Percentiles rank a stretch among this genome's conserved stretches.
Evolutionary conservation across 2,329 filamentous ascomycete species (phyloP).

Genomic region (Fusarium piperis): DNA sequence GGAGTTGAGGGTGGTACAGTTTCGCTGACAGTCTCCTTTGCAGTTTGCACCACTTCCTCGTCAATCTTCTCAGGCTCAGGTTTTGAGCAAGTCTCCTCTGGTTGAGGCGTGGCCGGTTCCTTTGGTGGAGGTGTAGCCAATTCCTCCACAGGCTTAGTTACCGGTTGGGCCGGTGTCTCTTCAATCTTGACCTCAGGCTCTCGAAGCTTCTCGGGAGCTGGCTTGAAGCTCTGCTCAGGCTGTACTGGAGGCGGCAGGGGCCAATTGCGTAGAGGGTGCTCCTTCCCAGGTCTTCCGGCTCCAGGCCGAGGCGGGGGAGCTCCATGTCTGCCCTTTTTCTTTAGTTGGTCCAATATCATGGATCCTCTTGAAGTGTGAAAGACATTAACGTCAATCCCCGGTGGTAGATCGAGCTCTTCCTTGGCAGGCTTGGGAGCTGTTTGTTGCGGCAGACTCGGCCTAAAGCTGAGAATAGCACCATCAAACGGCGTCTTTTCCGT

Average conservation of each 20-base stretch:
- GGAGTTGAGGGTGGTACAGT: constrained; percentile 30
- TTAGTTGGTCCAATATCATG: constrained; percentile 53
- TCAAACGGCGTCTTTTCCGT: constrained; percentile 9
- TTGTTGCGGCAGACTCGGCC: constrained; percentile 8
- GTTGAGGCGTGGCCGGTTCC: not conserved
- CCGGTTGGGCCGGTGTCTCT: not conserved
- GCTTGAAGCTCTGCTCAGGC: constrained; percentile 1
- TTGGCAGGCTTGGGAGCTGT: constrained; percentile 10
- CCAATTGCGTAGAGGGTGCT: constrained; percentile 52
- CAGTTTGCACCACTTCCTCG: constrained; percentile 33
- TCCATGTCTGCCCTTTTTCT: constrained; percentile 37
- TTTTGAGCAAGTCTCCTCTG: not conserved
- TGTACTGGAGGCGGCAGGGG: constrained; percentile 39
- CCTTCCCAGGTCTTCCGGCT: constrained; percentile 43
- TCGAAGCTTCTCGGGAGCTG: constrained; percentile 1
- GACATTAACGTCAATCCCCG: constrained; percentile 56
- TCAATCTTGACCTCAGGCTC: not conserved
- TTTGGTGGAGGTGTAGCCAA: not conserved
- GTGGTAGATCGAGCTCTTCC: constrained; percentile 49
- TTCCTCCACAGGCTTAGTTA: not conserved
- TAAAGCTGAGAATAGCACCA: constrained; percentile 16
- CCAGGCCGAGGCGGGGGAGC: constrained; percentile 9
- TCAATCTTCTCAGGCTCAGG: constrained; percentile 18
- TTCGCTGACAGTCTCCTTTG: constrained; percentile 39
- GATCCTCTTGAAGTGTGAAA: constrained; percentile 60